phyloP scores from a whole-genome alignment of 305 asterid genomes.

The Coffea humblotiana region DNA sequence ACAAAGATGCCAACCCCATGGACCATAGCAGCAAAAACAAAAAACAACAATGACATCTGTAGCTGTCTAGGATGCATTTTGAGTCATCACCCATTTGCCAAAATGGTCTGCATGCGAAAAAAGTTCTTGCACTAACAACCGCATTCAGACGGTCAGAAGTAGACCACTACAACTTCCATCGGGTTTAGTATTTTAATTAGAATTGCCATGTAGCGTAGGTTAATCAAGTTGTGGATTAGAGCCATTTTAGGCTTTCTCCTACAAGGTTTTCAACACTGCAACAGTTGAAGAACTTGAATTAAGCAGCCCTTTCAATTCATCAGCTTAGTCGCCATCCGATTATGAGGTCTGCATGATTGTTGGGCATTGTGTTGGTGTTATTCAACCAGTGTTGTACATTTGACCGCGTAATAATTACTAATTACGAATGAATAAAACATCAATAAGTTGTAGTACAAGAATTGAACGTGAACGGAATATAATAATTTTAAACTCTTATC shows the following conservation, averaged over 20 bases:
- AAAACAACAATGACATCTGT: not conserved
- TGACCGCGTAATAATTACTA: not conserved
- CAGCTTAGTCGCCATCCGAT: not conserved
- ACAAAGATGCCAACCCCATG: not conserved
- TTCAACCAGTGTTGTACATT: not conserved
- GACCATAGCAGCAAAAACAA: too few relatives aligned
- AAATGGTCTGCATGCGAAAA: not conserved
- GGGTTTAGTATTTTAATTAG: not conserved
- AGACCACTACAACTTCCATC: not conserved
- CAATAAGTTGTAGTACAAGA: not conserved
- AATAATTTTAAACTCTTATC: too few relatives aligned
- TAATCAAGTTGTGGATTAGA: not conserved
- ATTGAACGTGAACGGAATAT: not conserved
- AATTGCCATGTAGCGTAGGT: not conserved
- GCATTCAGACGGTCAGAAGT: not conserved
- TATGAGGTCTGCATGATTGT: not conserved
- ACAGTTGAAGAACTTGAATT: not conserved
- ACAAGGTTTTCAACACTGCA: constrained; percentile 8
- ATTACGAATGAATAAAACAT: not conserved
- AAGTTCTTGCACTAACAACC: not conserved
- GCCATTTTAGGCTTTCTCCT: not conserved
- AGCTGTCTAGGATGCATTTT: not conserved
- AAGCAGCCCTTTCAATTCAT: constrained; percentile 1
- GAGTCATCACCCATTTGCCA: constrained; percentile 4
- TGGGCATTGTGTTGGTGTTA: not conserved